Evolutionary conservation across 371 early-diverging fungal genomes (phyloP).

Genomic region (Basidiobolus meristosporus): DNA sequence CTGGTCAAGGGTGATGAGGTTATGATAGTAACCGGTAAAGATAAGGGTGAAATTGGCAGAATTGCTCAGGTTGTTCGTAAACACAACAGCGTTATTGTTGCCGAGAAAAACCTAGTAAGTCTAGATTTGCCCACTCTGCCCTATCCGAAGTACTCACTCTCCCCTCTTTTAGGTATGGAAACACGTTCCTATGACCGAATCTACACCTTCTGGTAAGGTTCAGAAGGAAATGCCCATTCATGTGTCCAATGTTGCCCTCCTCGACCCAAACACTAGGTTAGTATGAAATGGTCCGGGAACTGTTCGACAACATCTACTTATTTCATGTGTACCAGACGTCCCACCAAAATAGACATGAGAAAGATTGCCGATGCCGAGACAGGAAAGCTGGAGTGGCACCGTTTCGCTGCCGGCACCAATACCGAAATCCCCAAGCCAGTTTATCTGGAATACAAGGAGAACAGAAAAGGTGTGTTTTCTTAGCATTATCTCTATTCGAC

Average conservation of each 20-base stretch:
- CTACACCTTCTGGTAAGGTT: constrained; percentile 5
- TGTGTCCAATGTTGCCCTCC: constrained; percentile 32
- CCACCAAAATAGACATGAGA: constrained; percentile 9
- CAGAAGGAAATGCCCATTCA: constrained; percentile 41
- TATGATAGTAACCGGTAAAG: constrained; percentile 28
- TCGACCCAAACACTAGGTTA: constrained; percentile 34
- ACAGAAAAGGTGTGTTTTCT: neutral
- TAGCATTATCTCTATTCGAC: neutral
- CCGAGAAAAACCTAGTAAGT: constrained; percentile 27
- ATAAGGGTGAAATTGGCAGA: constrained; percentile 35
- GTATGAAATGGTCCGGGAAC: constrained; percentile 9
- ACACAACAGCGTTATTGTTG: constrained; percentile 26
- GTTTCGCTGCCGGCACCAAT: constrained; percentile 23
- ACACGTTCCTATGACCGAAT: constrained; percentile 2
- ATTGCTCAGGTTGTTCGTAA: constrained; percentile 26
- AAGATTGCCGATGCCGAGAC: constrained; percentile 6
- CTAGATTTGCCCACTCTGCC: neutral
- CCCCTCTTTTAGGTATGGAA: constrained; percentile 3
- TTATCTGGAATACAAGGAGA: constrained; percentile 1
- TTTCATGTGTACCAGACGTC: constrained; percentile 8
- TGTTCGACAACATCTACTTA: constrained; percentile 3
- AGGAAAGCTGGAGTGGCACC: constrained; percentile 18
- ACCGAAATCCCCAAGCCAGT: constrained; percentile 14
- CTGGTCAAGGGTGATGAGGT: constrained; percentile 40
- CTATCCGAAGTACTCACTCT: neutral